phyloP scores from a whole-genome alignment of 129 eudicot genomes.

The Kitagawia praeruptora region DNA sequence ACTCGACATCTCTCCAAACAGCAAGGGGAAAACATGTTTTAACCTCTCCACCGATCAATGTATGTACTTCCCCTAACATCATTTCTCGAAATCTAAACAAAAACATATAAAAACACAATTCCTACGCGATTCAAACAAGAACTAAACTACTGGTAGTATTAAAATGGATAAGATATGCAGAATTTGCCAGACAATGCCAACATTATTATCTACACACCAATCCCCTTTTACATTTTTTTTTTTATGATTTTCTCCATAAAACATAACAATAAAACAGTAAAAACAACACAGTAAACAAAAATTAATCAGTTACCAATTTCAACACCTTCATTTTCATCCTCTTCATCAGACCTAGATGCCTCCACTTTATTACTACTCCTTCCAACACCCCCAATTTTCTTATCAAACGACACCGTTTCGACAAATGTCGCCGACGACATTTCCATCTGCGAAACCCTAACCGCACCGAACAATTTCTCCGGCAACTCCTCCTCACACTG shows the following conservation, averaged over 20 bases:
- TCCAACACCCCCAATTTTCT: background rate
- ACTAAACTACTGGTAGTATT: background rate
- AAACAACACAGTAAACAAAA: background rate
- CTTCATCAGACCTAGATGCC: slow-evolving; percentile 13
- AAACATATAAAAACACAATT: background rate
- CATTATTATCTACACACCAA: slow-evolving; percentile 6
- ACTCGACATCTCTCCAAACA: background rate
- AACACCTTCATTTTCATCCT: background rate
- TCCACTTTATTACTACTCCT: slow-evolving; percentile 21
- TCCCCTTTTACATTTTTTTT: background rate
- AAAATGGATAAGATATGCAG: background rate
- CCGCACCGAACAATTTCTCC: slow-evolving; percentile 78
- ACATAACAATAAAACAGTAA: background rate
- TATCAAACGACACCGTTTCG: slow-evolving; percentile 20
- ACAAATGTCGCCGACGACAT: slow-evolving; percentile 68
- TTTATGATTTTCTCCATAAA: background rate
- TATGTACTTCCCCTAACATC: background rate
- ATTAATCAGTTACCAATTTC: background rate
- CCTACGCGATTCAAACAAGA: background rate
- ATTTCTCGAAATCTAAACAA: background rate
- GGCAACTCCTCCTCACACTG: slow-evolving; percentile 76
- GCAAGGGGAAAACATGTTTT: background rate
- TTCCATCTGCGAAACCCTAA: slow-evolving; percentile 89
- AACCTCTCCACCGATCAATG: background rate
- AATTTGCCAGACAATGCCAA: background rate